Percentiles rank a stretch among this genome's conserved stretches.
phyloP scores from a whole-genome alignment of 257 asterid genomes.

The Cruciata laevipes region DNA sequence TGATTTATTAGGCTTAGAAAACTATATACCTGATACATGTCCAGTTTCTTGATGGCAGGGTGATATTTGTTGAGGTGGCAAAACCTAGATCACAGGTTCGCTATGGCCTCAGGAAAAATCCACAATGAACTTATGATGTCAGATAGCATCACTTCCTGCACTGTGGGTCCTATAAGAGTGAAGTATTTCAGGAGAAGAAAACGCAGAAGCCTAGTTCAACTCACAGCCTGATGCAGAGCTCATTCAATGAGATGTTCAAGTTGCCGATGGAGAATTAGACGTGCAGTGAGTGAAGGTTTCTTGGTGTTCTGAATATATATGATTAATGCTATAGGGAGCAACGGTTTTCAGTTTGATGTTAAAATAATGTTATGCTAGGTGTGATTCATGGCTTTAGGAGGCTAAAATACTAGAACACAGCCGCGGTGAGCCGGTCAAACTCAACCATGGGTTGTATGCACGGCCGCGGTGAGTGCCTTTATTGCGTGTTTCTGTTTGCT shows the following conservation, averaged over 20 bases:
- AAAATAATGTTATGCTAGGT: too few relatives aligned
- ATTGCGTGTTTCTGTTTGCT: too few relatives aligned
- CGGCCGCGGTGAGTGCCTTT: too few relatives aligned
- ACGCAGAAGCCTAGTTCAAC: background rate
- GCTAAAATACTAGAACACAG: too few relatives aligned
- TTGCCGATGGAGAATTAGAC: background rate
- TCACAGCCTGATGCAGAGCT: background rate
- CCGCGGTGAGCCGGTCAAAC: too few relatives aligned
- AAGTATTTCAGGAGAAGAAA: conserved; percentile 1
- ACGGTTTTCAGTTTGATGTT: too few relatives aligned
- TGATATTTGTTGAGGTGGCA: conserved; percentile 71
- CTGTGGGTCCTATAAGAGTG: background rate
- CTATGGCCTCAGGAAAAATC: conserved; percentile 26
- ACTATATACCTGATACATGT: background rate
- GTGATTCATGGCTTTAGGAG: too few relatives aligned
- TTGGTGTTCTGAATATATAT: too few relatives aligned
- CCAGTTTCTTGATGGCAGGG: conserved; percentile 86
- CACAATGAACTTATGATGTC: conserved; percentile 9
- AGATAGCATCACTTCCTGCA: background rate
- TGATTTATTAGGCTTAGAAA: too few relatives aligned
- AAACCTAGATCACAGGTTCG: conserved; percentile 47
- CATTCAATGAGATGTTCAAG: background rate
- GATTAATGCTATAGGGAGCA: too few relatives aligned
- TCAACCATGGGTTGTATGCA: too few relatives aligned
- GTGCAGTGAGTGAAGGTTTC: too few relatives aligned